These are phyloP conservation scores for Didymella glomerata DNA, from an alignment of 2,329 filamentous ascomycete genomes.

Conservation along the genomic window DNA sequence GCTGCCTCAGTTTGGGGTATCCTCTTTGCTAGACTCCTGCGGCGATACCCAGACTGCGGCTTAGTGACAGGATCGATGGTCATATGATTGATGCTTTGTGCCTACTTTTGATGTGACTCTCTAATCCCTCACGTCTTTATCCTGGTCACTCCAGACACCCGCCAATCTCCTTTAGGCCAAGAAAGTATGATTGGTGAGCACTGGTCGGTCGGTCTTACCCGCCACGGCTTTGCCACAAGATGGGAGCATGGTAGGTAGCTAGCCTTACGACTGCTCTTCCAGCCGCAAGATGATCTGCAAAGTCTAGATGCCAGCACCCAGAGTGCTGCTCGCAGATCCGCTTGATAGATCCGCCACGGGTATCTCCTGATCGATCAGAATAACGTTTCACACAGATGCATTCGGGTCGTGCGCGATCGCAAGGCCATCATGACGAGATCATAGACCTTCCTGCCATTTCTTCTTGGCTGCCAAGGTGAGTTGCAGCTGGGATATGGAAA, in stretches of 20 bases:
- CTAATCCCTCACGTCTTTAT: neutral
- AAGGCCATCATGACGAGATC: neutral
- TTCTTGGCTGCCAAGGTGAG: neutral
- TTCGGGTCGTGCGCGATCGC: neutral
- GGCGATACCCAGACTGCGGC: too few species aligned
- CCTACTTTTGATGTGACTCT: too few species aligned
- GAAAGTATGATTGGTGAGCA: neutral
- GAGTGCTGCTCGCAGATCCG: neutral
- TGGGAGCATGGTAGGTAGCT: neutral
- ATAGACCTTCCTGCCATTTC: neutral
- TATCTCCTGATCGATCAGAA: neutral
- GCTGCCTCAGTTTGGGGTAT: too few species aligned
- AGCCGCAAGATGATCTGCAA: neutral
- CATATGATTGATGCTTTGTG: too few species aligned
- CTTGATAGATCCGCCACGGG: neutral
- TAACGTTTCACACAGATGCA: neutral
- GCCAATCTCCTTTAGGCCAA: neutral
- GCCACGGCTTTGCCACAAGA: neutral
- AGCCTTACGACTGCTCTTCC: neutral
- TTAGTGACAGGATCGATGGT: too few species aligned
- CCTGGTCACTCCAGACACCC: neutral
- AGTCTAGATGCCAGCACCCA: neutral
- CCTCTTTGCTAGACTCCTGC: too few species aligned
- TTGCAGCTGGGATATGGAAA: neutral
- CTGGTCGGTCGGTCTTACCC: too few species aligned